Percentiles rank a stretch among this genome's conserved stretches.
phyloP scores from a whole-genome alignment of 2,329 filamentous ascomycete genomes.

The Botrytis cinerea region DNA sequence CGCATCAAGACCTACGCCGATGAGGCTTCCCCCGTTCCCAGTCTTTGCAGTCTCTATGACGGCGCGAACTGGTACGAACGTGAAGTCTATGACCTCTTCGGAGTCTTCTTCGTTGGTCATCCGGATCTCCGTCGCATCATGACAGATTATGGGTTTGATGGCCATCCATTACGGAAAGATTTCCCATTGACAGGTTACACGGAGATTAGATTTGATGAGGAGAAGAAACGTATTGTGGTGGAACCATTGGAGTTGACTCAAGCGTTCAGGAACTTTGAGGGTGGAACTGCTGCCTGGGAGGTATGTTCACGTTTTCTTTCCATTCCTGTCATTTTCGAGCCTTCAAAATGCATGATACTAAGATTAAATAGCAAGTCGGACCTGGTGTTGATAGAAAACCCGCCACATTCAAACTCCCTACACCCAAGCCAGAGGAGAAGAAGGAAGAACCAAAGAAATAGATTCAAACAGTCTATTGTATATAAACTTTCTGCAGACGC shows the following conservation, averaged over 20 bases:
- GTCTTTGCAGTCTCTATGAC: conserved; percentile 81
- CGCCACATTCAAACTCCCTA: conserved; percentile 89
- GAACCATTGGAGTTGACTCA: conserved; percentile 97
- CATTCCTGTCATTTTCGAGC: conserved; percentile 35
- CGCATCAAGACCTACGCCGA: conserved; percentile 99
- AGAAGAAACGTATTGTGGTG: conserved; percentile 99
- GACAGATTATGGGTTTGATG: conserved; percentile 99
- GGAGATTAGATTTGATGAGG: conserved; percentile 96
- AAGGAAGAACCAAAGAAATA: conserved; percentile 93
- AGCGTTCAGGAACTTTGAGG: conserved; percentile 98
- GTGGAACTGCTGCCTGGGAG: conserved; percentile 74
- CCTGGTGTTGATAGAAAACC: conserved; percentile 76
- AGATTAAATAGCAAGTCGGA: conserved; percentile 63
- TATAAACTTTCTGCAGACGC: conserved; percentile 34
- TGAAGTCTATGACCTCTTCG: conserved; percentile 96
- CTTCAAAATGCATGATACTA: conserved; percentile 24
- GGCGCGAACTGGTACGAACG: conserved; percentile 99
- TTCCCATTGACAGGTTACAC: conserved; percentile 98
- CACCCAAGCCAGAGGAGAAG: conserved; percentile 91
- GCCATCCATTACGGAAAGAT: conserved; percentile 94
- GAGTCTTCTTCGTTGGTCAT: conserved; percentile 94
- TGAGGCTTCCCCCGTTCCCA: conserved; percentile 90
- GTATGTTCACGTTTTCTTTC: conserved; percentile 50
- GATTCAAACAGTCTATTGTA: conserved; percentile 35
- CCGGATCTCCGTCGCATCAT: conserved; percentile 96